phyloP scores from a whole-genome alignment of 148 eudicot genomes.

The Tetragonia tetragonoides region DNA sequence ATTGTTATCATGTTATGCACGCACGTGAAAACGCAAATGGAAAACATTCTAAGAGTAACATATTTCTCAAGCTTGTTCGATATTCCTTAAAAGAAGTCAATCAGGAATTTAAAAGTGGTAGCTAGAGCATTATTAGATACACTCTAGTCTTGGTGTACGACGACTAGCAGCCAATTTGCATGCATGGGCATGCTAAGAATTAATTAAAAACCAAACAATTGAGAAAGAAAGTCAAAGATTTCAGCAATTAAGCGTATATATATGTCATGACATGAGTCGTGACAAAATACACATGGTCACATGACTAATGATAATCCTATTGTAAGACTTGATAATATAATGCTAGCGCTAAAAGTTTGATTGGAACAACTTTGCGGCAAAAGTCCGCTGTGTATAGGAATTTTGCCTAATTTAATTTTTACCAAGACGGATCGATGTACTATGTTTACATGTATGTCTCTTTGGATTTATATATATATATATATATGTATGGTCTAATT shows the following conservation, averaged over 20 bases:
- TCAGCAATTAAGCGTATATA: conserved; percentile 8
- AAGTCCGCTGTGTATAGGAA: neutral
- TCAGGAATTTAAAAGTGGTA: no score
- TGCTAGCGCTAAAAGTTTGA: neutral
- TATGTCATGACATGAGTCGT: neutral
- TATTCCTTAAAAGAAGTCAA: no score
- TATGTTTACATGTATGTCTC: no score
- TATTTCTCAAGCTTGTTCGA: neutral
- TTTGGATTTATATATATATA: no score
- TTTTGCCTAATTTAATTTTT: neutral
- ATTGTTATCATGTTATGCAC: no score
- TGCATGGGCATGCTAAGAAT: conserved; percentile 20
- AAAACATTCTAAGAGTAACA: no score
- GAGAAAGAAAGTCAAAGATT: conserved; percentile 16
- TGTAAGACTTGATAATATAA: neutral
- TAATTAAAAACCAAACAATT: neutral
- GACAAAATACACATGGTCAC: conserved; percentile 7
- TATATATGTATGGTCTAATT: no score
- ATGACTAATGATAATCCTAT: neutral
- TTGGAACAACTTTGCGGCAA: neutral
- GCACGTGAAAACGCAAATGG: no score
- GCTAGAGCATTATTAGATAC: no score
- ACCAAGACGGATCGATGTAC: no score
- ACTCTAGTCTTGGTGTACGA: no score
- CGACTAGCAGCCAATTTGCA: conserved; percentile 13